Percentiles rank a stretch among this genome's conserved stretches.
These are phyloP conservation scores for Rhodotorula sp. DNA, from an alignment of 1,284 basidiomycete genomes.

Conservation along the genomic window DNA sequence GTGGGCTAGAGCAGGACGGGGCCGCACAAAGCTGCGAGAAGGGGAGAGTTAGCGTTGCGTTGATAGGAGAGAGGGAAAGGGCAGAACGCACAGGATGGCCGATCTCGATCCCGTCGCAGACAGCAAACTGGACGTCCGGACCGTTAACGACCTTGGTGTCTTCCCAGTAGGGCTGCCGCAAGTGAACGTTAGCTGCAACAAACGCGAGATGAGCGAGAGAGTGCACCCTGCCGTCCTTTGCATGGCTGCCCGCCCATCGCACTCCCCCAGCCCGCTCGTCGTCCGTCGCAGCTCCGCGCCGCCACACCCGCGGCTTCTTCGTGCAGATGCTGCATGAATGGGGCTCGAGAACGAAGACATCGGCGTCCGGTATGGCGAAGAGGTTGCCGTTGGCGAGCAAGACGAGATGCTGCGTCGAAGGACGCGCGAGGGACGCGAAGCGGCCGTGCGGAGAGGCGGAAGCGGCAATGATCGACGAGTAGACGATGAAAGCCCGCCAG, in stretches of 20 bases:
- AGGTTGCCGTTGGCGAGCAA: conserved; percentile 15
- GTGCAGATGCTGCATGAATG: conserved; percentile 19
- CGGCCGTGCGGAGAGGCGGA: not conserved
- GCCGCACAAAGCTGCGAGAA: conserved; percentile 24
- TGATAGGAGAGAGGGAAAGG: too few species aligned
- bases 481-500: conserved; percentile 22
- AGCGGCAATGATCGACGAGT: not conserved
- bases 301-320: not conserved
- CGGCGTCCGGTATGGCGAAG: not conserved
- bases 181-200: not conserved
- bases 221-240: not conserved
- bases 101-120: conserved; percentile 30
- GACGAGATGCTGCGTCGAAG: conserved; percentile 14
- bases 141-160: not conserved
- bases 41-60: accelerated
- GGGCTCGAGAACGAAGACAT: not conserved
- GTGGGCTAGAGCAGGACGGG: conserved; percentile 22
- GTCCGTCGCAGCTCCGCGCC: not conserved
- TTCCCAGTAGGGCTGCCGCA: not conserved
- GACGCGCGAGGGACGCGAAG: conserved; percentile 3
- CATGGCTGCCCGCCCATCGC: conserved; percentile 4
- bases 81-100: conserved; percentile 20
- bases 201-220: not conserved
- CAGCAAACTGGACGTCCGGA: conserved; percentile 20
- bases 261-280: conserved; percentile 11